phyloP scores from a whole-genome alignment of 108 stramenopile genomes.

The Heterococcus sp. region DNA sequence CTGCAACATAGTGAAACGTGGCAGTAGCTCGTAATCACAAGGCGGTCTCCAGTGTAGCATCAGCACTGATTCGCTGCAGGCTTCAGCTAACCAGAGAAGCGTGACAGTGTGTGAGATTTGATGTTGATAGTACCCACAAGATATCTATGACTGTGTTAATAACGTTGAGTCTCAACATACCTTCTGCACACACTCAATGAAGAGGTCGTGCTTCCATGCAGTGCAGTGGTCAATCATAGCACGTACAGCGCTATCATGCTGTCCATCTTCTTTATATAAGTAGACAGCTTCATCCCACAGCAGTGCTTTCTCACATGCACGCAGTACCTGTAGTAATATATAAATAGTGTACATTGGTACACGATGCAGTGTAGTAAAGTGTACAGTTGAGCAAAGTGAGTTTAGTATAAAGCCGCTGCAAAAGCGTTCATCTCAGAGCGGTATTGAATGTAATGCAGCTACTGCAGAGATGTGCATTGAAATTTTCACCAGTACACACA shows the following conservation, averaged over 20 bases:
- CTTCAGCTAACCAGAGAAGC: too few species aligned
- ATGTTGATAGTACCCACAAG: too few species aligned
- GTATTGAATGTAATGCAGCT: too few species aligned
- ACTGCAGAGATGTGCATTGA: background rate
- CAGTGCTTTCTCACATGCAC: constrained; percentile 94
- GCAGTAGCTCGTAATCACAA: too few species aligned
- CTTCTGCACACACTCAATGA: constrained; percentile 90
- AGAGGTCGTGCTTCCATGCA: constrained; percentile 91
- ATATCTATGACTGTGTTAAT: too few species aligned
- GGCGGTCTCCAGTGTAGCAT: too few species aligned
- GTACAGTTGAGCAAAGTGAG: background rate
- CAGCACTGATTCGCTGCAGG: too few species aligned
- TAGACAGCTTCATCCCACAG: constrained; percentile 92
- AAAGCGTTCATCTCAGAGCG: too few species aligned
- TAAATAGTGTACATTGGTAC: background rate
- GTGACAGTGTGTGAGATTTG: too few species aligned
- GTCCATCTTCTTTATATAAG: constrained; percentile 94
- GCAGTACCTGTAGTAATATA: constrained; percentile 63
- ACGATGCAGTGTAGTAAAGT: background rate
- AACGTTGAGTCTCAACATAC: too few species aligned
- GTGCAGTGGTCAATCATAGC: constrained; percentile 93
- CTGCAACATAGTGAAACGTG: too few species aligned
- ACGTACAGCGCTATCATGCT: constrained; percentile 94
- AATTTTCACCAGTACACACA: background rate
- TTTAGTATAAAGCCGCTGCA: too few species aligned